A percentile compares a stretch with the other conserved stretches of the same genome.
phyloP scores from a whole-genome alignment of 345 rosid species.

The Citrus mangshanensis region DNA sequence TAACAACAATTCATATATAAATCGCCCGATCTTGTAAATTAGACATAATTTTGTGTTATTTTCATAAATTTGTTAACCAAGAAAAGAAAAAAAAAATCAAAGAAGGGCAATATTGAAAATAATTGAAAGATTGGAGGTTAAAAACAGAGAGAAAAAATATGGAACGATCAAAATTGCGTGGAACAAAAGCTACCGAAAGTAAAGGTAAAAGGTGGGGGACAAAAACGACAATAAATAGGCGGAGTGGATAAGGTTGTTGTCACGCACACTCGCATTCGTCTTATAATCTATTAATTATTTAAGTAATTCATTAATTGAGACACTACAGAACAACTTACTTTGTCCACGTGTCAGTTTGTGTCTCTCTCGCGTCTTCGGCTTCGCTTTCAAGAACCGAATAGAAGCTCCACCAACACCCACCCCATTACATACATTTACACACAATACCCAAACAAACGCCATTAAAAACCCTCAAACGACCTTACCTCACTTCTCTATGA shows the following conservation, averaged over 20 bases:
- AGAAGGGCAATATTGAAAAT: background rate
- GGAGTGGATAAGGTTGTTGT: constrained; percentile 10
- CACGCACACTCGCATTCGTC: background rate
- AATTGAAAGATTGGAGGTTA: background rate
- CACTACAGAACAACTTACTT: constrained; percentile 12
- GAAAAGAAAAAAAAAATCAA: background rate
- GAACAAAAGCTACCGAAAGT: constrained; percentile 19
- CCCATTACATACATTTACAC: background rate
- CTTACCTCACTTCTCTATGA: background rate
- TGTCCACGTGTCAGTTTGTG: constrained; percentile 28
- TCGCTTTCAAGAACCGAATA: constrained; percentile 25
- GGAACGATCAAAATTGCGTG: background rate
- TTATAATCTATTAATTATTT: background rate
- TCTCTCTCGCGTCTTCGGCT: constrained; percentile 12
- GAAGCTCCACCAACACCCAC: constrained; percentile 27
- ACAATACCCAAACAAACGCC: background rate
- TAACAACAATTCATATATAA: too few species aligned
- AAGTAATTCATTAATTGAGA: background rate
- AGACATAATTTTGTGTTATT: background rate
- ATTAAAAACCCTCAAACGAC: background rate
- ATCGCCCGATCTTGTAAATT: too few species aligned
- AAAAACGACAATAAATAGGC: background rate
- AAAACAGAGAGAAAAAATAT: background rate
- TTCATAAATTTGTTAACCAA: too few species aligned
- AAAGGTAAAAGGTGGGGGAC: constrained; percentile 6